Percentiles rank a stretch among this genome's conserved stretches.
These are phyloP conservation scores for Panellus pusillus DNA, from an alignment of 768 basidiomycete genomes.

Conservation along the genomic window DNA sequence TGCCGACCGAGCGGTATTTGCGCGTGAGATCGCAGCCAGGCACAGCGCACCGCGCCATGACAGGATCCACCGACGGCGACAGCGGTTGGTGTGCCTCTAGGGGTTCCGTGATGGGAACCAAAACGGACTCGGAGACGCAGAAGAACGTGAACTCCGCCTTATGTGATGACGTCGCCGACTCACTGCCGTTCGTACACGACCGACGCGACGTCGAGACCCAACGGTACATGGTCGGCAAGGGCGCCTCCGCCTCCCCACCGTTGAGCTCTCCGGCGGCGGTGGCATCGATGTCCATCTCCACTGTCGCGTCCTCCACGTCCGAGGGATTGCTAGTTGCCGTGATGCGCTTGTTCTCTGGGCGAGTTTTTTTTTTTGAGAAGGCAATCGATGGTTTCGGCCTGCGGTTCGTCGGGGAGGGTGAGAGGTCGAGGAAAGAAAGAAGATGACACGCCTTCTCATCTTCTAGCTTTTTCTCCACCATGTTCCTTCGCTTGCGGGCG, in stretches of 20 bases:
- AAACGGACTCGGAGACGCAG: constrained; percentile 15
- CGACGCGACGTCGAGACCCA: constrained; percentile 47
- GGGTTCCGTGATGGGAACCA: background rate
- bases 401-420: background rate
- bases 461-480: constrained; percentile 59
- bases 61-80: constrained; percentile 14
- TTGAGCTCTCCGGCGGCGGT: constrained; percentile 9
- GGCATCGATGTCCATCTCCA: constrained; percentile 36
- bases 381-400: constrained; percentile 65
- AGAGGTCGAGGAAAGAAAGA: background rate
- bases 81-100: too few species aligned
- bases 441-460: constrained; percentile 50
- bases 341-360: constrained; percentile 43
- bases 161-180: background rate
- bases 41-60: constrained; percentile 37
- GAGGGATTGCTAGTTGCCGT: constrained; percentile 33
- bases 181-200: constrained; percentile 3
- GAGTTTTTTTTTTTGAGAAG: constrained; percentile 61
- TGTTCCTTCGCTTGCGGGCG: constrained; percentile 55
- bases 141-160: background rate
- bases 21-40: constrained; percentile 38
- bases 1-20: constrained; percentile 48
- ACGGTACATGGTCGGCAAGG: constrained; percentile 45
- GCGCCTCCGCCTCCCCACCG: constrained; percentile 6
- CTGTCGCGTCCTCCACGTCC: constrained; percentile 15